Evolutionary conservation across 73 alveolate species (phyloP), one percentile per base, ranked within the genome.

Genomic region (Halteria grandinella): DNA sequence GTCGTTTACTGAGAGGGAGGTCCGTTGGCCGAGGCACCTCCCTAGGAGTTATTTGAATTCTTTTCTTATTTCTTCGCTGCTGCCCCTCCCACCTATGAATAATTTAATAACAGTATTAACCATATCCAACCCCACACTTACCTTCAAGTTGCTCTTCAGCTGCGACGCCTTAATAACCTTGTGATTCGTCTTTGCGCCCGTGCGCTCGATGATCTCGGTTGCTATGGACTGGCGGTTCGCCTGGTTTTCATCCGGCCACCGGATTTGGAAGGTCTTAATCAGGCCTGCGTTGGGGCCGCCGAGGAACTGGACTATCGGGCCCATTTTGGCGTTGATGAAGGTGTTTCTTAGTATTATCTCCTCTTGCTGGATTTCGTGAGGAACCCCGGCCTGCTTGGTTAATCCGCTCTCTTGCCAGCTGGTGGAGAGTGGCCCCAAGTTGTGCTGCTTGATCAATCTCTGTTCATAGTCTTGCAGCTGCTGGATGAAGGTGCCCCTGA

Each of bases 391-490:
- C 33, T 14, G 8, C 20, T 57, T 57, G 18, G 31, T 57, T 29
- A 57, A 3, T 29, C 54, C 31, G 27, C 31, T 24, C 27, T 57
- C 73, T 3, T 50, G 29, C 89, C 89, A 79, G 48, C 62, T 73
- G 3, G 77, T 33, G 0, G 89, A 59, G 18, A 23, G 45, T 0
- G 81, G 83, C 0, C 83, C 89, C 5, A 18, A 34, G 47, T 91
- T 94, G n/a, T n/a, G n/a, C 48, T 79, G 69, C 69, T 83, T 73
- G 33, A 17, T 83, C 31, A 91, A 62, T 47, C 94, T 59, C 31
- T 55, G 69, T 60, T 91, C 97, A 75, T 72, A 91, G 48, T 74
- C 75, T 48, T 76, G 78, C 74, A 91, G 77, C 79, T 91, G 95
- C 21, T 91, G 89, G 23, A 87, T 87, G 77, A 87, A 91, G 64